A percentile compares a stretch with the other conserved stretches of the same genome.
Conservation (phyloP, 2,329 filamentous ascomycete species). For the Microsporum ferrugineum region DNA sequence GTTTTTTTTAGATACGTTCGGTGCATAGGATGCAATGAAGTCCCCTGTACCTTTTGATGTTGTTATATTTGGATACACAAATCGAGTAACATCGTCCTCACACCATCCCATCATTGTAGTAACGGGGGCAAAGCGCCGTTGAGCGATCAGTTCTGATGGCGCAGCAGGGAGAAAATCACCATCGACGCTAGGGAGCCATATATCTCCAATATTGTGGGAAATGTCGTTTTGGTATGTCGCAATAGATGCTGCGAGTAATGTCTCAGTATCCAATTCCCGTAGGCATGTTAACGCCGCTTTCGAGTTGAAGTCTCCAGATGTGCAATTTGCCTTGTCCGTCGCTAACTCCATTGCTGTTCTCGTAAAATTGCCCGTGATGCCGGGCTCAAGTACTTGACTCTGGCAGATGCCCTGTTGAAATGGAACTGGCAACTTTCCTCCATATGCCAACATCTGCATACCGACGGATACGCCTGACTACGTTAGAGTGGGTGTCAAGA, state of each 20-base stretch:
- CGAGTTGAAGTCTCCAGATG: slow-evolving; percentile 32
- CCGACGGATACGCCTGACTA: slow-evolving; percentile 32
- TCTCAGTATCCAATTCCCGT: slow-evolving; percentile 32
- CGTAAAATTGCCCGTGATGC: slow-evolving; percentile 40
- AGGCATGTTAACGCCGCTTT: slow-evolving; percentile 39
- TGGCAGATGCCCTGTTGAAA: slow-evolving; percentile 40
- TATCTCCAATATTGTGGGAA: slow-evolving; percentile 7
- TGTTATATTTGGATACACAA: not conserved
- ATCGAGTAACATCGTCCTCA: slow-evolving; percentile 8
- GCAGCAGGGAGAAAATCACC: slow-evolving; percentile 5
- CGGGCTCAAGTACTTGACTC: slow-evolving; percentile 42
- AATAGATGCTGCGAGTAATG: slow-evolving; percentile 36
- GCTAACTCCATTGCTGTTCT: slow-evolving; percentile 37
- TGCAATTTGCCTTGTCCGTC: slow-evolving; percentile 36
- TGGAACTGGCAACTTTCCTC: slow-evolving; percentile 32
- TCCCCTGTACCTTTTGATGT: slow-evolving; percentile 1
- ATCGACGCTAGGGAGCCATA: slow-evolving; percentile 5
- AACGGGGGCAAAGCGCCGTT: slow-evolving; percentile 6
- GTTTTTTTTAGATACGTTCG: not conserved
- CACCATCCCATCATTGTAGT: slow-evolving; percentile 7
- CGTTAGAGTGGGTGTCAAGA: not conserved
- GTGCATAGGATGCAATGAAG: not conserved
- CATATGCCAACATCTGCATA: slow-evolving; percentile 42
- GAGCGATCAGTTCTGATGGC: not conserved
- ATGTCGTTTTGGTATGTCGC: slow-evolving; percentile 33